phyloP scores from a whole-genome alignment of 805 yeast genomes.

The Saccharomyces jurei region DNA sequence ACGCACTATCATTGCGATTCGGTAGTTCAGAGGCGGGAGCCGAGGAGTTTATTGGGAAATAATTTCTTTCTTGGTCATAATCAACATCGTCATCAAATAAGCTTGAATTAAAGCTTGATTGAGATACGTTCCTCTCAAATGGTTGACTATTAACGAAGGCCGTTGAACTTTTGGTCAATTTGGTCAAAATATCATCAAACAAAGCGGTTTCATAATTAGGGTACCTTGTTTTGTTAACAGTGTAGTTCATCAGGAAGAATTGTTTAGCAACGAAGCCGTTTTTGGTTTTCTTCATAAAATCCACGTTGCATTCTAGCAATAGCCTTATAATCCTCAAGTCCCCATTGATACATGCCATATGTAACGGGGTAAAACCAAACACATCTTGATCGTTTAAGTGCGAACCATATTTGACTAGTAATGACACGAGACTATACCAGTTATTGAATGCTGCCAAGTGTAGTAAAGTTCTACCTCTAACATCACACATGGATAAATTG shows the following conservation, averaged over 20 bases:
- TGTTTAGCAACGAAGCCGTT: conserved; percentile 39
- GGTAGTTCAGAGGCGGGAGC: background rate
- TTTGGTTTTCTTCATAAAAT: conserved; percentile 41
- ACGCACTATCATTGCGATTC: conserved; percentile 27
- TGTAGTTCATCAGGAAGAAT: conserved; percentile 27
- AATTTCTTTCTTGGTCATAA: background rate
- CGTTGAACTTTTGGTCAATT: background rate
- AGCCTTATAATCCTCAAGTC: conserved; percentile 55
- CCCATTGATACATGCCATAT: conserved; percentile 73
- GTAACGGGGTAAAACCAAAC: conserved; percentile 79
- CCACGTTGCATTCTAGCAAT: conserved; percentile 56
- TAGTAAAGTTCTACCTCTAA: conserved; percentile 76
- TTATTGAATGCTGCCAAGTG: conserved; percentile 78
- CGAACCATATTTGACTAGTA: conserved; percentile 56
- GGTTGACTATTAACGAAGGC: background rate
- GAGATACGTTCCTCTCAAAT: conserved; percentile 13
- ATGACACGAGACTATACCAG: conserved; percentile 53
- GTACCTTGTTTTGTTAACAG: conserved; percentile 30
- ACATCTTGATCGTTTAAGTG: conserved; percentile 64
- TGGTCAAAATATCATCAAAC: conserved; percentile 3
- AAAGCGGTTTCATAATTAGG: conserved; percentile 15
- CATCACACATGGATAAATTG: conserved; percentile 53
- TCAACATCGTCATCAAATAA: conserved; percentile 7
- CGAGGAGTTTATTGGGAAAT: background rate
- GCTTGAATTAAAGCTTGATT: conserved; percentile 20